Base-by-base conservation (phyloP, 257 asterid genomes). In the Ehretia macrophylla region DNA sequence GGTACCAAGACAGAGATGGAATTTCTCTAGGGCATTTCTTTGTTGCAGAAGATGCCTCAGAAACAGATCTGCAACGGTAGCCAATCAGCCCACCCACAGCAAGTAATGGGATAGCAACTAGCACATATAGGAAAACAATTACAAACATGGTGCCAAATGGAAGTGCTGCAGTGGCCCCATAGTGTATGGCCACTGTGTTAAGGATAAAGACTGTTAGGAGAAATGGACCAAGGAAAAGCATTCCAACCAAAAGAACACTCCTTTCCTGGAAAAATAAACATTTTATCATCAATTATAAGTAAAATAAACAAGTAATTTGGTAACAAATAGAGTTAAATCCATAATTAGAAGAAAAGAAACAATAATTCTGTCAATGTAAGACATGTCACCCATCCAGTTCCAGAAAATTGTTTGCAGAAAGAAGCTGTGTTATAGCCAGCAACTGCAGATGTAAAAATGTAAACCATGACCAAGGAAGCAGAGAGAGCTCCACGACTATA, bases 361-460 rank as follows among this genome's bases (percentile, higher is more conserved):
- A n/a, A n/a, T n/a, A n/a, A n/a, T 3, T 27, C 35, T 3, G 35
- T 27, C 10, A 42, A 51, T 60, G 39, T 58, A 59, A 19, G 21
- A 65, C 55, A 59, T 6, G 35, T 65, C 81, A 92, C 99, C 97
- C 84, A 75, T 76, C 92, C 84, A 58, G 79, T 68, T 81, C 76
- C 89, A 18, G 79, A 39, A 67, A 79, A 77, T 57, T 78, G 90
- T 72, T 72, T 65, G 81, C 66, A 85, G 70, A 84, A 81, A 44
- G 91, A 81, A 59, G 93, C 73, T 17, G 96, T 72, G 62, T 65
- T 67, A 71, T 82, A 88, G 62, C 97, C 91, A 45, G 96, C 84
- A 72, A 86, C 71, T 68, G 83, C 83, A 59, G 93, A 84, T 38
- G 97, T 75, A 60, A 88, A 72, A 75, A 81, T 56, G 71, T 82